phyloP scores from a whole-genome alignment of 2,329 filamentous ascomycete genomes.

The Arachnopeziza araneosa region DNA sequence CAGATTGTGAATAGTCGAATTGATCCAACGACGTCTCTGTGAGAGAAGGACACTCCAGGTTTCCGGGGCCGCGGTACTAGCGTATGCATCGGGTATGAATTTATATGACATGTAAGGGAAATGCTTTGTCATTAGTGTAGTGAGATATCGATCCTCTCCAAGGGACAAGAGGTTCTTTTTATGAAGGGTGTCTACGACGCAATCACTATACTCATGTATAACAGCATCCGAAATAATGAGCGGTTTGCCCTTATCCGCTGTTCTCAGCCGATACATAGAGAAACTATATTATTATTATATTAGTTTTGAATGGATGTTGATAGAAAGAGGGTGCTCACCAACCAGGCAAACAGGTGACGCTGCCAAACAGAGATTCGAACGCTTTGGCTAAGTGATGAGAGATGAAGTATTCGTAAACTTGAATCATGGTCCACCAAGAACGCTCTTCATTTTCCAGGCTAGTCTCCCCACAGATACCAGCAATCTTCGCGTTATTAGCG shows the following conservation, averaged over 20 bases:
- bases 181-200: constrained; percentile 88
- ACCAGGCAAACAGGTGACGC: constrained; percentile 96
- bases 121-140: constrained; percentile 96
- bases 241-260: constrained; percentile 88
- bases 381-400: constrained; percentile 95
- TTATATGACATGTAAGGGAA: constrained; percentile 96
- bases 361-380: constrained; percentile 96
- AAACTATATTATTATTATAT: constrained; percentile 58
- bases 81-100: constrained; percentile 89
- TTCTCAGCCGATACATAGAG: constrained; percentile 95
- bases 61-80: constrained; percentile 88
- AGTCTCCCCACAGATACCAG: constrained; percentile 95
- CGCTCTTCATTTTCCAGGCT: constrained; percentile 91
- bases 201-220: constrained; percentile 83
- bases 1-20: constrained; percentile 96
- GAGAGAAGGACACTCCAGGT: constrained; percentile 91
- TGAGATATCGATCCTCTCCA: constrained; percentile 95
- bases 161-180: constrained; percentile 89
- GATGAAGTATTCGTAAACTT: constrained; percentile 99
- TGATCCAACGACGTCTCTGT: constrained; percentile 99
- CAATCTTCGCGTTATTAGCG: constrained; percentile 91
- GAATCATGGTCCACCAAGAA: constrained; percentile 99
- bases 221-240: constrained; percentile 88
- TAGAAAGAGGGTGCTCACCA: constrained; percentile 60
- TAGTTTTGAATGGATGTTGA: constrained; percentile 27